Conservation (phyloP, 2,329 filamentous ascomycete genomes). For the Aaosphaeria arxii region DNA sequence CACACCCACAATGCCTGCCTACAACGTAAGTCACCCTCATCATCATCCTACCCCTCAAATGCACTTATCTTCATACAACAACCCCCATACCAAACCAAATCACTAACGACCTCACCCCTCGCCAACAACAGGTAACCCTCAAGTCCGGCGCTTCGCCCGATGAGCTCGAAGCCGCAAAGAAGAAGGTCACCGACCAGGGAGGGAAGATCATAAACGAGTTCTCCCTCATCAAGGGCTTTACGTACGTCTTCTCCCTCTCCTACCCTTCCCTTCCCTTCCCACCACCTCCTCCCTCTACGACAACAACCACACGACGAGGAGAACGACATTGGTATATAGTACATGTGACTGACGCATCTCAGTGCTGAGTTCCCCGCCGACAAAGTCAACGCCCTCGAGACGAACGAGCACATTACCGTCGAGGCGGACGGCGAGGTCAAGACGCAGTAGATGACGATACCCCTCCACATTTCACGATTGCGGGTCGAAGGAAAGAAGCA, state of each 20-base stretch:
- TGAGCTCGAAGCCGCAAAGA: constrained; percentile 71
- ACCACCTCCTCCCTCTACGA: not conserved
- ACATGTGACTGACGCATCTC: not conserved
- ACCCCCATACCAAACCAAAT: too few relatives aligned
- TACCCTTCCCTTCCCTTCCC: not conserved
- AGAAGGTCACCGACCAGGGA: constrained; percentile 70
- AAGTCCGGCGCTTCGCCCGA: constrained; percentile 66
- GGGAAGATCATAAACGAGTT: constrained; percentile 84
- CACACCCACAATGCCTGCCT: constrained; percentile 1
- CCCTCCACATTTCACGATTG: too few relatives aligned
- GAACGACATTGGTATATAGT: too few relatives aligned
- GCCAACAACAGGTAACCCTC: constrained; percentile 65
- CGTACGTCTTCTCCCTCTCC: constrained; percentile 57
- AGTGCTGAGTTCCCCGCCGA: constrained; percentile 74
- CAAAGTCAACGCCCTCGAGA: constrained; percentile 62
- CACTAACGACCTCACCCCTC: not conserved
- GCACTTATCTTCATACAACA: not conserved
- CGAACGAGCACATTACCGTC: constrained; percentile 72
- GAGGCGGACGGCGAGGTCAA: constrained; percentile 70
- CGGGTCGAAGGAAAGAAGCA: too few relatives aligned
- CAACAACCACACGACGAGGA: not conserved
- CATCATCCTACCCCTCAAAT: too few relatives aligned
- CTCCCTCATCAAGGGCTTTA: constrained; percentile 86
- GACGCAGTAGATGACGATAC: constrained; percentile 64
- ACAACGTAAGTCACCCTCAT: not conserved